Evolutionary conservation across 2,329 filamentous ascomycete species (phyloP), one percentile per base, ranked within the genome.

Genomic region (Pseudogymnoascus sp.): DNA sequence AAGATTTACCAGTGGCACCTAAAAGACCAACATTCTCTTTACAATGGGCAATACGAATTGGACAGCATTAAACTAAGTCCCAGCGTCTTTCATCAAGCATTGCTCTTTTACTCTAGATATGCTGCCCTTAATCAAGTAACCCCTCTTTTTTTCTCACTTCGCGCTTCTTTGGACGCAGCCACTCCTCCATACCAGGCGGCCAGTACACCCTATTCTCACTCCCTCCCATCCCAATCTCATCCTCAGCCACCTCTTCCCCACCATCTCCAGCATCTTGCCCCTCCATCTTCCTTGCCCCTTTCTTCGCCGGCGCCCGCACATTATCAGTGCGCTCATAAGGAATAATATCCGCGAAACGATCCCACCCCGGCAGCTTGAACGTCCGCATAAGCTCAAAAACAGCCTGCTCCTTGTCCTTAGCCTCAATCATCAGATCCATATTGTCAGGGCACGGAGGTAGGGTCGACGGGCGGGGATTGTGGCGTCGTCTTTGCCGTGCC

Each of bases 391-490:
- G 80, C 66, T 96, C 91, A 68, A 97, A 96, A 0, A 97, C 91
- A 0, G 93, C 92, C 73, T 97, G 93, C 72, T 97, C 93, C 74
- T 97, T 97, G 71, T 97, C 93, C 73, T 97, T 97, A 57, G 93
- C 93, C 76, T 97, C 93, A 63, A 97, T 97, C 93, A 97, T 97
- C n/a, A 97, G 79, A 70, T 97, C 93, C 88, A 95, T 94, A 33
- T 88, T 86, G 0, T 84, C 77, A 3, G 86, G 80, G 68, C 93
- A 97, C 0, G 93, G 92, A 0, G 93, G 93, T 0, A 97, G 74
- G 0, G 86, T 89, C 66, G 81, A 81, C 1, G 96, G 91, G 7
- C 93, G 83, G 0, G 90, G 81, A 36, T 86, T 91, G 70, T 97
- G 93, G 74, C 96, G 97, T 63, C 93, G 83, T 29, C 92, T 80